Conservation (phyloP, 345 rosid genomes). For the Garcia nutans region DNA sequence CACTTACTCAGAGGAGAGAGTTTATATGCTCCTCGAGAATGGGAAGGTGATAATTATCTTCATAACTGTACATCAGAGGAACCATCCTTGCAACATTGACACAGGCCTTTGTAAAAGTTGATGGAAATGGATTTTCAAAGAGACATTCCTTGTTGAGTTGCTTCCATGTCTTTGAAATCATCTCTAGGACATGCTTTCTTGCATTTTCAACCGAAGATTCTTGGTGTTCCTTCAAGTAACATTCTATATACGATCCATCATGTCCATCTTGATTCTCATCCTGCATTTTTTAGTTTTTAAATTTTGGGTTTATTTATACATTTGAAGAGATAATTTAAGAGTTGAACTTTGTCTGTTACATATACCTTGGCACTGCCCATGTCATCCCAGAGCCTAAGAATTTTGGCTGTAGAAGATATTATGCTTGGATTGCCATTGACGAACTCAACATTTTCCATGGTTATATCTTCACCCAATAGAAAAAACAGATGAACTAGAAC, state of each 20-base stretch:
- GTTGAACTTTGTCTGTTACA: too few species aligned
- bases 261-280: conserved; percentile 54
- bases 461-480: conserved; percentile 41
- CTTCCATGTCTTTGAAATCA: conserved; percentile 61
- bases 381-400: conserved; percentile 51
- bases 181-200: conserved; percentile 25
- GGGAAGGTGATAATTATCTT: conserved; percentile 40
- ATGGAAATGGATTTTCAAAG: conserved; percentile 31
- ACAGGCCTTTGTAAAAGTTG: conserved; percentile 33
- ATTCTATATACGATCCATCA: conserved; percentile 66
- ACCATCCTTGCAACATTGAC: conserved; percentile 56
- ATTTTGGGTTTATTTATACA: too few species aligned
- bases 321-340: too few species aligned
- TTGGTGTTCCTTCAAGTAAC: conserved; percentile 42
- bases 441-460: conserved; percentile 30
- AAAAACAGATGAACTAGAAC: conserved; percentile 49
- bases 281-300: conserved; percentile 20
- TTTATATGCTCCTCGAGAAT: conserved; percentile 39
- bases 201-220: conserved; percentile 33
- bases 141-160: conserved; percentile 48
- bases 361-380: conserved; percentile 60
- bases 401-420: conserved; percentile 41
- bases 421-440: conserved; percentile 32
- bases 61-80: conserved; percentile 55
- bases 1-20: conserved; percentile 1